Evolutionary conservation across 257 asterid species (phyloP).

Genomic region (Plantago major): DNA sequence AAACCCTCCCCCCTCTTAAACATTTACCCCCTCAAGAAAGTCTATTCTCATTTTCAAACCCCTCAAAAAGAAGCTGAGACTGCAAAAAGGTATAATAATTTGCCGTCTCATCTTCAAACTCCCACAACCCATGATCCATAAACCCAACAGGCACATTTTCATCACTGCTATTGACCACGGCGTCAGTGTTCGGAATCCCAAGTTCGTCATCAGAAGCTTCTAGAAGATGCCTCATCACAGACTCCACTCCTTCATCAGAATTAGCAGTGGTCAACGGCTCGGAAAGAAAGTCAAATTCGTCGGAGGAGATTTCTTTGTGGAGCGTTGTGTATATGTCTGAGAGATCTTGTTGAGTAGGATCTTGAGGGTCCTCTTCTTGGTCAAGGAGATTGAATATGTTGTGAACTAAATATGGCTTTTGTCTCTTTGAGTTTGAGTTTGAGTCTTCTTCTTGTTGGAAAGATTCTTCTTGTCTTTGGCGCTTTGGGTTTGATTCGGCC

Average conservation of each 20-base stretch:
- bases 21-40: constrained; percentile 25
- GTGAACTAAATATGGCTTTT: constrained; percentile 33
- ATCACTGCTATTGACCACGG: background rate
- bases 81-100: constrained; percentile 47
- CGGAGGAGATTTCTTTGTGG: constrained; percentile 53
- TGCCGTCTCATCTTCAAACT: constrained; percentile 53
- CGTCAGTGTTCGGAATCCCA: constrained; percentile 42
- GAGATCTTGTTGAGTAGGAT: constrained; percentile 37
- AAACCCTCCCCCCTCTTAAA: constrained; percentile 12
- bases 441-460: constrained; percentile 9
- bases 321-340: constrained; percentile 61
- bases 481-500: constrained; percentile 46
- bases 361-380: constrained; percentile 19
- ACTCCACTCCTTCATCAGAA: constrained; percentile 35
- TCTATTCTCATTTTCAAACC: constrained; percentile 30
- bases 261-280: constrained; percentile 21
- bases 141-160: background rate
- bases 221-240: constrained; percentile 67
- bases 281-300: background rate
- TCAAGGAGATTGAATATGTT: constrained; percentile 60
- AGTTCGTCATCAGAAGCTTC: constrained; percentile 73
- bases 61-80: constrained; percentile 21
- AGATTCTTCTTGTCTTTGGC: constrained; percentile 47
- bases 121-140: constrained; percentile 40
- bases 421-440: constrained; percentile 46